phyloP scores from a whole-genome alignment of 257 asterid species.

The Asclepias syriaca region DNA sequence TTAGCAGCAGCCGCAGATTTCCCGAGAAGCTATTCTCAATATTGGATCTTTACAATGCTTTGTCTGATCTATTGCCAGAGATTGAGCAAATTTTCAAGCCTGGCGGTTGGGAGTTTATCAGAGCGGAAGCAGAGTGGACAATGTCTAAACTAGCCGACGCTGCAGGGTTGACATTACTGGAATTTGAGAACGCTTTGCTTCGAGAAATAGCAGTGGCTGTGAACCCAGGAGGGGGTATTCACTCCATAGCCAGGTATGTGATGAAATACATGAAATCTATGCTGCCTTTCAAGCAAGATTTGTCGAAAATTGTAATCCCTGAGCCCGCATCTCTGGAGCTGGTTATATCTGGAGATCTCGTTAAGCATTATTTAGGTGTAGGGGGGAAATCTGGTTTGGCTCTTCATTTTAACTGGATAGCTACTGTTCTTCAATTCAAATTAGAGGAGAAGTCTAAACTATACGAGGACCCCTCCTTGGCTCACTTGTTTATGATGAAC shows the following conservation, averaged over 20 bases:
- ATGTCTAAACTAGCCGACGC: conserved; percentile 76
- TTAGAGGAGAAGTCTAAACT: conserved; percentile 71
- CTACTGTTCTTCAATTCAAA: conserved; percentile 63
- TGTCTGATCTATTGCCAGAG: conserved; percentile 65
- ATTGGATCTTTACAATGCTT: conserved; percentile 71
- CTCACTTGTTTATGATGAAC: conserved; percentile 86
- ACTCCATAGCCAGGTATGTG: conserved; percentile 84
- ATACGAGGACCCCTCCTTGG: conserved; percentile 61
- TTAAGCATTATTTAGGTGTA: conserved; percentile 53
- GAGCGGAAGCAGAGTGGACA: conserved; percentile 66
- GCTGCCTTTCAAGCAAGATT: conserved; percentile 57
- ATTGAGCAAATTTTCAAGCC: conserved; percentile 56
- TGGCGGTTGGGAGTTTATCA: conserved; percentile 36
- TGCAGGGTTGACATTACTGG: conserved; percentile 64
- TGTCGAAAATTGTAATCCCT: conserved; percentile 55
- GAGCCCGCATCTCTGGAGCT: conserved; percentile 64
- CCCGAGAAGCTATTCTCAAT: conserved; percentile 90
- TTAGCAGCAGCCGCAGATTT: conserved; percentile 64
- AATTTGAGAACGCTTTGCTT: conserved; percentile 77
- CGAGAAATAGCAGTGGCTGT: conserved; percentile 63
- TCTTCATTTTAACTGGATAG: conserved; percentile 80
- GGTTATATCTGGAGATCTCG: not conserved
- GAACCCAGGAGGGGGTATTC: conserved; percentile 84
- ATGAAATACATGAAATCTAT: conserved; percentile 81
- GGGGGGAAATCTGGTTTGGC: conserved; percentile 57